Evolutionary conservation across 78 protist genomes (phyloP), one percentile per base, ranked within the genome.

Genomic region (Emiliania huxleyi): DNA sequence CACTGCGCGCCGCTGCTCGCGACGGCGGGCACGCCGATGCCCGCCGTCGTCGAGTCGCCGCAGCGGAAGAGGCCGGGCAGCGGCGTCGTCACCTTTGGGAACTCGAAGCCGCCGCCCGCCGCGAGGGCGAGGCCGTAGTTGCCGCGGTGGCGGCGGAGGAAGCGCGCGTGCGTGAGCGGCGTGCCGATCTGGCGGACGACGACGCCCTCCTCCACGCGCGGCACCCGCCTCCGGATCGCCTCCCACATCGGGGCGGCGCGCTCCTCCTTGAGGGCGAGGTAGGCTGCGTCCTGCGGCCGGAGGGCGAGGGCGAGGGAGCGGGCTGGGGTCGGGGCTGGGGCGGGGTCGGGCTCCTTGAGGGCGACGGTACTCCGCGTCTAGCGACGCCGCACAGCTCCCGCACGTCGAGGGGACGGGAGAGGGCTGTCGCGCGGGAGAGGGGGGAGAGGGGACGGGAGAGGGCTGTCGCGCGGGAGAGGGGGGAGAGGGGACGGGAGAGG

Each of bases 1-100:
- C 37, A 44, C 29, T 46, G 62, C 42, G 69, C 71, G 12, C 90
- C 90, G 22, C 35, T 18, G n/a, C 35, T 33, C 1, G 90, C 90
- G n/a, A 85, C 90, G 11, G 90, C 90, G 1, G 90, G 90, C 45
- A 85, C 69, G 1, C 90, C 90, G n/a, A 85, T 48, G n/a, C 90
- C 90, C 2, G 90, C 62, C 0, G 71, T 85, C 33, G 90, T 48
- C 44, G 90, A 85, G 90, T 85, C 90, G 43, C 90, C 90, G 44
- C 90, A 85, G 0, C 71, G 69, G 46, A 12, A 85, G 18, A 85
- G 43, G 19, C 69, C 69, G 0, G 29, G 33, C 62, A 81, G 40
- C 26, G 87, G 87, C 44, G 83, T 73, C 38, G n/a, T 15, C 49
- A 77, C 87, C 18, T 19, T 33, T 1, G 87, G 87, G 48, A 77